Conservation (phyloP, 1,139 yeast species). For the Kazachstania sp. region DNA sequence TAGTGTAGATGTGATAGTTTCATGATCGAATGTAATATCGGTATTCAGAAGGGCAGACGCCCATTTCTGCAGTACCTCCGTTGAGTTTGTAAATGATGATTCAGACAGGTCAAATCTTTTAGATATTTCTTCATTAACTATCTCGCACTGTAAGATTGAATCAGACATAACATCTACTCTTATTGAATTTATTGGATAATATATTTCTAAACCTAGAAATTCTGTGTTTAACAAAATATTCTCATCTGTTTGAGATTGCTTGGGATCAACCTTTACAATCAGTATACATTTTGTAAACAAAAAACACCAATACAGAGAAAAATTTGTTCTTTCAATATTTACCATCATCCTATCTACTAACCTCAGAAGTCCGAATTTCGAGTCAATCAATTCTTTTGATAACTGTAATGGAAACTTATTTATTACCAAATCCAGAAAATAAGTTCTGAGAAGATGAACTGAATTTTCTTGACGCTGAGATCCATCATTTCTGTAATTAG, state of each 20-base stretch:
- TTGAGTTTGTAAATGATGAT: constrained; percentile 11
- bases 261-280: constrained; percentile 10
- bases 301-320: constrained; percentile 20
- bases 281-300: constrained; percentile 23
- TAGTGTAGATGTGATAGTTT: constrained; percentile 24
- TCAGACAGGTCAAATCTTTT: constrained; percentile 19
- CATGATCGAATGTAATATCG: constrained; percentile 17
- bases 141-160: constrained; percentile 9
- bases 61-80: constrained; percentile 28
- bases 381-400: constrained; percentile 21
- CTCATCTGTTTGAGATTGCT: constrained; percentile 4
- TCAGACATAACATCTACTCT: constrained; percentile 19
- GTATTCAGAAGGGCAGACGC: constrained; percentile 24
- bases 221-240: constrained; percentile 6
- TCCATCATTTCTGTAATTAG: neutral
- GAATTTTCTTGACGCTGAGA: neutral
- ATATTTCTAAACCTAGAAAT: constrained; percentile 10
- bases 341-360: constrained; percentile 24
- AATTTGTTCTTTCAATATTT: constrained; percentile 15
- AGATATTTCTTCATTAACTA: constrained; percentile 1
- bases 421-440: constrained; percentile 19
- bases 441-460: neutral
- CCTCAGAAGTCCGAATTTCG: constrained; percentile 24
- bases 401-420: constrained; percentile 13
- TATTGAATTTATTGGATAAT: constrained; percentile 9